A percentile compares a stretch with the other conserved stretches of the same genome.
phyloP scores from a whole-genome alignment of 2,329 filamentous ascomycete species.

The Fusarium dimerum region DNA sequence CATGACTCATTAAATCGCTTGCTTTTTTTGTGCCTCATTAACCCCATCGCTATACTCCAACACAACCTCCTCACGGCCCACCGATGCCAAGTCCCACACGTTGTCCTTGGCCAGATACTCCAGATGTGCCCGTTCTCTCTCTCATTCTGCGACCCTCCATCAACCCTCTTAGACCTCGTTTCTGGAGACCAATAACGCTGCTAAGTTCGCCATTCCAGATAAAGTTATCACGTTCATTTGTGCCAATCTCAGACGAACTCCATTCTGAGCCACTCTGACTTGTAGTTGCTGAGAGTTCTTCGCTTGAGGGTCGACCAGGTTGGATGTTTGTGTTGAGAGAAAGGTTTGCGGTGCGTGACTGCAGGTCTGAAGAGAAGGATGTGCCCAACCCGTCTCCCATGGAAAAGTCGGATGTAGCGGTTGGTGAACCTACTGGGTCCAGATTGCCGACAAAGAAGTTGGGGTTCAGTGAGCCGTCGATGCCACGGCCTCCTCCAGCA shows the following conservation, averaged over 20 bases:
- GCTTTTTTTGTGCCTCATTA: conserved; percentile 18
- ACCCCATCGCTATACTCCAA: conserved; percentile 7
- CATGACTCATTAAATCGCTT: conserved; percentile 25
- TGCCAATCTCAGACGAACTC: conserved; percentile 56
- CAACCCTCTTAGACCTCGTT: conserved; percentile 83
- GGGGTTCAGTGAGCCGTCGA: conserved; percentile 66
- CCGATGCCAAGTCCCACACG: conserved; percentile 57
- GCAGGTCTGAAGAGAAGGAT: conserved; percentile 33
- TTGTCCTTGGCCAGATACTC: conserved; percentile 26
- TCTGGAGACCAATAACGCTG: conserved; percentile 93
- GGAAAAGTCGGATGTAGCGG: conserved; percentile 36
- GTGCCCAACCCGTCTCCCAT: conserved; percentile 33
- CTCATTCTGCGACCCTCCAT: conserved; percentile 93
- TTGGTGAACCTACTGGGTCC: conserved; percentile 42
- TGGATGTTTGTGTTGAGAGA: conserved; percentile 51
- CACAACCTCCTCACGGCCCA: conserved; percentile 37
- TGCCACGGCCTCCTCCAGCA: conserved; percentile 85
- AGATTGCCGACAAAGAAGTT: conserved; percentile 59
- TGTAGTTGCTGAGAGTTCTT: conserved; percentile 50
- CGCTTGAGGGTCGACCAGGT: conserved; percentile 43
- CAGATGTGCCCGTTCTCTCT: conserved; percentile 60
- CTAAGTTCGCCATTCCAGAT: conserved; percentile 81
- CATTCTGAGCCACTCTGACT: conserved; percentile 58
- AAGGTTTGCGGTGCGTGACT: conserved; percentile 41
- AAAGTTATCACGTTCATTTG: conserved; percentile 48